Base-by-base conservation (phyloP, 2,329 filamentous ascomycete genomes). In the Fusarium mangiferae region DNA sequence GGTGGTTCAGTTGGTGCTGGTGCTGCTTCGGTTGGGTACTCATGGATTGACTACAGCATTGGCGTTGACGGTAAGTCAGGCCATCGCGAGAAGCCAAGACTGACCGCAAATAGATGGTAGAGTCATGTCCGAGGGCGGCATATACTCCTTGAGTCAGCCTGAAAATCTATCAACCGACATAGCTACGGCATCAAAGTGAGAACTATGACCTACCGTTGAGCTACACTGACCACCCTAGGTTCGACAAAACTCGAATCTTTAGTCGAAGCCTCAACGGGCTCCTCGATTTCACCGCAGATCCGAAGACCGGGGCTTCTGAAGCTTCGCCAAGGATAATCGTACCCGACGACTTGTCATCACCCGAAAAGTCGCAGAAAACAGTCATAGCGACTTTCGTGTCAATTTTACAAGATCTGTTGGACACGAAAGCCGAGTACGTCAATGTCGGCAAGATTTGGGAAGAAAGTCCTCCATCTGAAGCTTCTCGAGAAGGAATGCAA, bases 11-110 rank as follows among this genome's bases (percentile, higher is more conserved):
- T 80, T 30, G 86, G 86, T 13, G 82, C 82, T 44, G 84, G 72
- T 1, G 80, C 80, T 14, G 81, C 81, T 4, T 56, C 84, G 13
- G 80, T 81, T 18, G 80, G 80, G 2, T 87, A 87, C 65, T 73
- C 80, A 9, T 87, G 85, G 85, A 61, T 87, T 9, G 79, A 82
- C 36, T 62, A 80, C 30, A 79, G 83, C 5, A 68, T 85, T 62
- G 80, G 80, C 3, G 54, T 85, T 62, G 82, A 83, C 72, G 67
- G 84, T 84, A 55, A 72, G 82, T 39, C 78, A 17, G 5, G 14
- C 11, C 13, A 14, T 26, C 5, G 8, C 7, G 2, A 44, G 30
- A 26, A 39, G 17, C 6, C 22, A 18, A 13, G 5, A 18, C 81
- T 78, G 68, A 82, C 62, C 75, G 39, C 0, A 7, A 38, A 62